A percentile compares a stretch with the other conserved stretches of the same genome.
phyloP scores from a whole-genome alignment of 2,329 filamentous ascomycete genomes.

The Chrysosphaeria jannelii region DNA sequence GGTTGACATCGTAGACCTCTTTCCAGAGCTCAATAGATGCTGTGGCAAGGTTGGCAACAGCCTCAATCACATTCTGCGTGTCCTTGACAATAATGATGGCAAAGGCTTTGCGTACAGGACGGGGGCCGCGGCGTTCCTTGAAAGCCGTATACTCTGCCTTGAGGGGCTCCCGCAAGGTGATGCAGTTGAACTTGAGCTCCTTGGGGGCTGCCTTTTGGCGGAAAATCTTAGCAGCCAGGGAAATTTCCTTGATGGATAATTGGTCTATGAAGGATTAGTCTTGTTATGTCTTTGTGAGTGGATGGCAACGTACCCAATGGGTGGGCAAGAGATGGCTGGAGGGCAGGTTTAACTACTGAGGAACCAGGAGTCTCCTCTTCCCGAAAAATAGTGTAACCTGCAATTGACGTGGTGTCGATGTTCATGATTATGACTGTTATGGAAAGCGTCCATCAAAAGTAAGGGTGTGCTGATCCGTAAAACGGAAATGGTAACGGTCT shows the following conservation, averaged over 20 bases:
- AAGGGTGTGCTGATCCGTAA: slow-evolving; percentile 2
- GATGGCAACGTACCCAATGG: slow-evolving; percentile 8
- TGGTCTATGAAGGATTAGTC: slow-evolving; percentile 15
- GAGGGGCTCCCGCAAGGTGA: slow-evolving; percentile 58
- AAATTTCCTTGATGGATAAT: slow-evolving; percentile 23
- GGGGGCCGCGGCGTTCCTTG: slow-evolving; percentile 31
- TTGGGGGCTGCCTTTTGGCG: slow-evolving; percentile 38
- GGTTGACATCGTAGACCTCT: slow-evolving; percentile 46
- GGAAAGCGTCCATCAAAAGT: slow-evolving; percentile 5
- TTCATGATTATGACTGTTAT: slow-evolving; percentile 9
- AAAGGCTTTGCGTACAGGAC: slow-evolving; percentile 33
- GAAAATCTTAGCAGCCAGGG: slow-evolving; percentile 27
- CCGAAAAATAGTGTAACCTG: slow-evolving; percentile 16
- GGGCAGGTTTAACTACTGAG: slow-evolving; percentile 7
- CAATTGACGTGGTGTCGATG: slow-evolving; percentile 13
- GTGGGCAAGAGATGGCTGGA: slow-evolving; percentile 9
- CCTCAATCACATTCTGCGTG: slow-evolving; percentile 51
- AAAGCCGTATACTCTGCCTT: slow-evolving; percentile 63
- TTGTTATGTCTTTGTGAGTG: no score
- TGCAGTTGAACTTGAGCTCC: slow-evolving; percentile 57
- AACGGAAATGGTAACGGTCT: slow-evolving; percentile 1
- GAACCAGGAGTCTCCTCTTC: slow-evolving; percentile 12
- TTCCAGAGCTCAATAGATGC: slow-evolving; percentile 45
- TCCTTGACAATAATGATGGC: slow-evolving; percentile 65
- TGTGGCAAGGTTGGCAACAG: slow-evolving; percentile 40